These are phyloP conservation scores for Pseudogymnoascus sp. DNA, from an alignment of 2,329 filamentous ascomycete species.

Conservation along the genomic window DNA sequence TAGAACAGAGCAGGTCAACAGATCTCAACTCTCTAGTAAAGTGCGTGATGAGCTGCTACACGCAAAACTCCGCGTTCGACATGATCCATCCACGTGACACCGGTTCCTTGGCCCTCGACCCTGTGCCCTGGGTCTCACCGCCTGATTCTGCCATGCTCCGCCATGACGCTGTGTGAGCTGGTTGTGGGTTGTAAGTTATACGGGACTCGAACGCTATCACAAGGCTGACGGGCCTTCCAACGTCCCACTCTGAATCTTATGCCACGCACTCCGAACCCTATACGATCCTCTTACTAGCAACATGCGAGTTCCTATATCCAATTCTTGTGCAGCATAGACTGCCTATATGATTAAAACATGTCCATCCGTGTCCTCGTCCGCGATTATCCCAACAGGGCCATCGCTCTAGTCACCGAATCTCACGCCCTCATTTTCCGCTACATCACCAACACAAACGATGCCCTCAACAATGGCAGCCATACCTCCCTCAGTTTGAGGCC, in stretches of 20 bases:
- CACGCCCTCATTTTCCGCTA: conserved; percentile 81
- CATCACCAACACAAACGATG: conserved; percentile 46
- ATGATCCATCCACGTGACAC: background rate
- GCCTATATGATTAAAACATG: conserved; percentile 17
- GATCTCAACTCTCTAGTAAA: too few species aligned
- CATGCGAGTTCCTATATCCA: background rate
- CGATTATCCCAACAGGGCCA: conserved; percentile 78
- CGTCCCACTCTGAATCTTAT: background rate
- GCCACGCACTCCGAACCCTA: background rate
- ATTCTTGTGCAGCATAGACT: background rate
- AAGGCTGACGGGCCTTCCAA: background rate
- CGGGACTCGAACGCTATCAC: background rate
- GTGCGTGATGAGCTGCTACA: too few species aligned
- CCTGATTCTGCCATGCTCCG: background rate
- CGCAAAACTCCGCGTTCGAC: background rate
- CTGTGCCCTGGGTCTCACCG: background rate
- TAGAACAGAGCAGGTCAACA: background rate
- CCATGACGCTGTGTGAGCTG: background rate
- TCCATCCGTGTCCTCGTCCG: conserved; percentile 43
- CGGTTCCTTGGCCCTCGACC: background rate
- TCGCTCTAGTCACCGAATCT: conserved; percentile 71
- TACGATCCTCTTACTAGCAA: background rate
- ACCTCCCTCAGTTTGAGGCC: conserved; percentile 42
- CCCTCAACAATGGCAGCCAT: conserved; percentile 49
- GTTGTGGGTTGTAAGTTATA: background rate